Conservation (phyloP, 495 filamentous ascomycete species). For the Friedmanniomyces simplex region DNA sequence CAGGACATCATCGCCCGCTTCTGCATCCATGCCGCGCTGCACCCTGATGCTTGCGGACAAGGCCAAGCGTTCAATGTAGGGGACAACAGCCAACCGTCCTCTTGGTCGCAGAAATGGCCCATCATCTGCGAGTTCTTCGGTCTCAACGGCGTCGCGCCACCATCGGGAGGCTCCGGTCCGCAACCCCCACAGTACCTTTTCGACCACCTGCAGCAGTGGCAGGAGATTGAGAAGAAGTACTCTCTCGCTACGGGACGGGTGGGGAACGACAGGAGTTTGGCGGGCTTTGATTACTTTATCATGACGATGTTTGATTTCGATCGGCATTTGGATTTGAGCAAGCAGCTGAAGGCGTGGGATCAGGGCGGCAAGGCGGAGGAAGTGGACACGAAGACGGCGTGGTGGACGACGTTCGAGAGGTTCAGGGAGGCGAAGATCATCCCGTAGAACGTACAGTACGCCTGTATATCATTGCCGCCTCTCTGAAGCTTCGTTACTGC, state of each 20-base stretch:
- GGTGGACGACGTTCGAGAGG: conserved; percentile 32
- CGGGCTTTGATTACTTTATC: conserved; percentile 29
- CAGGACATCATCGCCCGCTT: conserved; percentile 30
- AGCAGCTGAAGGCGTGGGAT: conserved; percentile 23
- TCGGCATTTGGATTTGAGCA: conserved; percentile 32
- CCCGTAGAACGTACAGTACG: conserved; percentile 17
- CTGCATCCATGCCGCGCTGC: conserved; percentile 26
- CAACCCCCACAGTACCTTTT: conserved; percentile 29
- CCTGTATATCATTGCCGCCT: background rate
- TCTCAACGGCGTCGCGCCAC: conserved; percentile 23
- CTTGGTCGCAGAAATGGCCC: conserved; percentile 28
- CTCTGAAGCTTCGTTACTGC: background rate
- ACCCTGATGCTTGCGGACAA: conserved; percentile 21
- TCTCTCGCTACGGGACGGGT: conserved; percentile 29
- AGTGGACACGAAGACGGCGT: conserved; percentile 27
- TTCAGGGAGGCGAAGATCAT: conserved; percentile 32
- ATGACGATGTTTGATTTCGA: conserved; percentile 36
- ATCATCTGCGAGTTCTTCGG: conserved; percentile 29
- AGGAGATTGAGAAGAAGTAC: conserved; percentile 29
- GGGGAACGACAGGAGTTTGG: conserved; percentile 25
- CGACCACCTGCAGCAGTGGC: conserved; percentile 29
- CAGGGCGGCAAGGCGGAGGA: conserved; percentile 23
- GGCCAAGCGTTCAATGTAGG: conserved; percentile 26
- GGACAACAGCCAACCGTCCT: conserved; percentile 14
- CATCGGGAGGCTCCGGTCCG: conserved; percentile 24